Evolutionary conservation across 2,329 filamentous ascomycete species (phyloP).

Genomic region (Aspergillus fischeri): DNA sequence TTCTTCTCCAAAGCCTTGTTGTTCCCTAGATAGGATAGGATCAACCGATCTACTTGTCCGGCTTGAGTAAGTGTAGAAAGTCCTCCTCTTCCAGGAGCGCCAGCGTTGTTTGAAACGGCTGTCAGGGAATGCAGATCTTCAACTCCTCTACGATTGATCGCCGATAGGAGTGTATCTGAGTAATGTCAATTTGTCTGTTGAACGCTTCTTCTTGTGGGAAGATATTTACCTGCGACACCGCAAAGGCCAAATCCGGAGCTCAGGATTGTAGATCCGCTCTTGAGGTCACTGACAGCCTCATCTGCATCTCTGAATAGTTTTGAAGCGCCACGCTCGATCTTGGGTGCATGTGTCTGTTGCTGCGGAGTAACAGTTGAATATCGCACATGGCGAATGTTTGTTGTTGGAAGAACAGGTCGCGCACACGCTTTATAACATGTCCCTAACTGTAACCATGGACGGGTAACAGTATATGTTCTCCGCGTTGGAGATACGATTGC

Average conservation of each 20-base stretch:
- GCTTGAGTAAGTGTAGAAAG: conserved; percentile 64
- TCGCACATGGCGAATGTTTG: conserved; percentile 1
- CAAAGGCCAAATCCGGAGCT: conserved; percentile 81
- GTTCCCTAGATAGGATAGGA: conserved; percentile 71
- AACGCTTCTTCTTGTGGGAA: not conserved
- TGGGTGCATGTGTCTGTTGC: conserved; percentile 19
- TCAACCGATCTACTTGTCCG: conserved; percentile 67
- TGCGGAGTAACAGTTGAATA: conserved; percentile 20
- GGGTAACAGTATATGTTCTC: conserved; percentile 19
- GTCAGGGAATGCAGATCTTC: conserved; percentile 58
- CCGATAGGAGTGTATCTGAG: conserved; percentile 66
- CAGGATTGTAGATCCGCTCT: conserved; percentile 66
- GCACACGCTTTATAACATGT: conserved; percentile 12
- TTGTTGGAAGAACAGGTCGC: conserved; percentile 9
- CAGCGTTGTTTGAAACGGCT: conserved; percentile 78
- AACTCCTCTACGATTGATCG: conserved; percentile 57
- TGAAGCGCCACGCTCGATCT: conserved; percentile 29
- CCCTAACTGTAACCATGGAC: conserved; percentile 18
- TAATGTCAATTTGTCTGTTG: not conserved
- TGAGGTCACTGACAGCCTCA: conserved; percentile 65
- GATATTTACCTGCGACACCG: conserved; percentile 60
- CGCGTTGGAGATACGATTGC: conserved; percentile 18
- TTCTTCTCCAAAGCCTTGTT: conserved; percentile 73
- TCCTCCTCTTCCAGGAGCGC: conserved; percentile 63
- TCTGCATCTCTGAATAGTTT: conserved; percentile 50